Evolutionary conservation across 2,329 filamentous ascomycete genomes (phyloP).

Genomic region (Sporothrix phasma): DNA sequence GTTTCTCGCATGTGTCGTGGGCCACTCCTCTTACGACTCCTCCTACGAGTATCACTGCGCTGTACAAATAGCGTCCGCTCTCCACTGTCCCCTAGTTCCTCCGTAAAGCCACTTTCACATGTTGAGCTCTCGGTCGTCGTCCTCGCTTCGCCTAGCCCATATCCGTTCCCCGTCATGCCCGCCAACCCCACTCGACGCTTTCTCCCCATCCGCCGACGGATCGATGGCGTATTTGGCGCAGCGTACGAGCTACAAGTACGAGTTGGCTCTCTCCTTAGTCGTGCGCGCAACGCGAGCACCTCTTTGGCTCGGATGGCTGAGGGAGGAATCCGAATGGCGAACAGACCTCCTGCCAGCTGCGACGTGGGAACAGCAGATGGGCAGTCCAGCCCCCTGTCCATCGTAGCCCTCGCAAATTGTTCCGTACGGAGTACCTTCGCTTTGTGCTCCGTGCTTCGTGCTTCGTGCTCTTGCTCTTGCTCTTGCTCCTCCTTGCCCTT

Average conservation of each 20-base stretch:
- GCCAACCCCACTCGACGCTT: neutral
- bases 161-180: neutral
- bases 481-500: too few relatives aligned
- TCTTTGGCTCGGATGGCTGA: too few relatives aligned
- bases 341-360: neutral
- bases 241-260: too few relatives aligned
- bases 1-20: slow-evolving; percentile 6
- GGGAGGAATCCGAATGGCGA: too few relatives aligned
- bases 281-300: too few relatives aligned
- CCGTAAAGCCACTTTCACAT: slow-evolving; percentile 8
- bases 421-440: too few relatives aligned
- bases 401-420: neutral
- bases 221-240: too few relatives aligned
- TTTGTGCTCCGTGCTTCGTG: too few relatives aligned
- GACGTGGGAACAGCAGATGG: neutral
- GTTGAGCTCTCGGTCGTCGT: neutral
- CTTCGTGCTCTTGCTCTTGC: too few relatives aligned
- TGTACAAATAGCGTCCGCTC: neutral
- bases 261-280: too few relatives aligned
- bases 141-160: neutral
- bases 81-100: neutral
- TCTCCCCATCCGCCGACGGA: too few relatives aligned
- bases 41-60: too few relatives aligned
- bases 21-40: neutral
- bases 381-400: neutral